Percentiles rank a stretch among this genome's conserved stretches.
Evolutionary conservation across 1,284 basidiomycete genomes (phyloP).

Genomic region (Malassezia yamatoensis): DNA sequence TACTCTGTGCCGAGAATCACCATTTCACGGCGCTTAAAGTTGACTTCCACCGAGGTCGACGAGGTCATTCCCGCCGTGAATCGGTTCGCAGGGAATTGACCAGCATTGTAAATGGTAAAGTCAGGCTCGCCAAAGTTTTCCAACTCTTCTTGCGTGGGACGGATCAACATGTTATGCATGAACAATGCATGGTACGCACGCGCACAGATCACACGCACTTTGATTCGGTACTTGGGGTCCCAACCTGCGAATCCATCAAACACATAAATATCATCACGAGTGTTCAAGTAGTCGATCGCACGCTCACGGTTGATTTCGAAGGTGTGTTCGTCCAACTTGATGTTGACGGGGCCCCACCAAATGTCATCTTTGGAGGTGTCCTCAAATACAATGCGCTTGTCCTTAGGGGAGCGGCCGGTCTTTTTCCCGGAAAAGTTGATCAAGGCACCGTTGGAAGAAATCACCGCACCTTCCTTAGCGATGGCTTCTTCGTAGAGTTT

Average conservation of each 20-base stretch:
- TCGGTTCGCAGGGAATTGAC: slow-evolving; percentile 98
- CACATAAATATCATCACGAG: slow-evolving; percentile 90
- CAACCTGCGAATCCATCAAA: slow-evolving; percentile 96
- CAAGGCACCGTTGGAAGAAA: slow-evolving; percentile 86
- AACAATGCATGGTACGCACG: slow-evolving; percentile 98
- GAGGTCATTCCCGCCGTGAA: slow-evolving; percentile 99
- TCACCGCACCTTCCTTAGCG: slow-evolving; percentile 93
- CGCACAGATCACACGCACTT: slow-evolving; percentile 97
- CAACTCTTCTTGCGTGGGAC: slow-evolving; percentile 87
- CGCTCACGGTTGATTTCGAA: slow-evolving; percentile 99
- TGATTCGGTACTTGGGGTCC: slow-evolving; percentile 99
- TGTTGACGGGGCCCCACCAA: slow-evolving; percentile 99
- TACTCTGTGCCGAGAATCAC: slow-evolving; percentile 99
- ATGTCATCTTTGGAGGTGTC: slow-evolving; percentile 94
- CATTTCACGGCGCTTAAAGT: slow-evolving; percentile 99
- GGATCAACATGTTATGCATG: slow-evolving; percentile 92
- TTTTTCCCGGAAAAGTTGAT: slow-evolving; percentile 99
- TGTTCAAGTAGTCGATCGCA: slow-evolving; percentile 99
- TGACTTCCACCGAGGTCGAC: slow-evolving; percentile 96
- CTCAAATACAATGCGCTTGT: slow-evolving; percentile 99
- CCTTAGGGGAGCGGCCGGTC: slow-evolving; percentile 93
- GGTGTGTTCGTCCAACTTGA: slow-evolving; percentile 94
- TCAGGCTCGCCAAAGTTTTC: slow-evolving; percentile 94
- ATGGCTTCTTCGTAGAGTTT: slow-evolving; percentile 97
- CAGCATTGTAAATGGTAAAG: slow-evolving; percentile 99